phyloP scores from a whole-genome alignment of 2,329 filamentous ascomycete genomes.

The Westerdykella ornata region DNA sequence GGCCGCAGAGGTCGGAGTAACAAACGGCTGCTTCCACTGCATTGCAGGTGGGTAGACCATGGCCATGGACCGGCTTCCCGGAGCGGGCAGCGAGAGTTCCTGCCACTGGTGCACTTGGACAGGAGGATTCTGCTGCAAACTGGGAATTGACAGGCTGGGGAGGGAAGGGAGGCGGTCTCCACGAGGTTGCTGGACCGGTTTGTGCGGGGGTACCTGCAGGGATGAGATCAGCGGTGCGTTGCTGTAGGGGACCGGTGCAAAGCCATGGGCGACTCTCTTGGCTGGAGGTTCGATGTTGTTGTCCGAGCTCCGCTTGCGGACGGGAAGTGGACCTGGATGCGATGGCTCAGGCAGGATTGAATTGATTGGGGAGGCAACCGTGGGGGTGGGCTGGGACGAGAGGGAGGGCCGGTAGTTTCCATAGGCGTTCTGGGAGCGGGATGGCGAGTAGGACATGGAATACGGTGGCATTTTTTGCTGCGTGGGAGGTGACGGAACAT shows the following conservation, averaged over 20 bases:
- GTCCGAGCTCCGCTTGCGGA: constrained; percentile 53
- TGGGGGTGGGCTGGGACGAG: constrained; percentile 38
- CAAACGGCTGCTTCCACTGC: constrained; percentile 45
- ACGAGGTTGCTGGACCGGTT: constrained; percentile 30
- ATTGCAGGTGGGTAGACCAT: constrained; percentile 61
- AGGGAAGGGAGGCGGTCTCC: constrained; percentile 56
- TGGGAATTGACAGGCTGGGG: constrained; percentile 64
- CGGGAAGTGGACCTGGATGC: constrained; percentile 25
- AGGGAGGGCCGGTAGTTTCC: constrained; percentile 16
- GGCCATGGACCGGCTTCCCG: constrained; percentile 65
- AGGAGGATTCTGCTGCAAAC: constrained; percentile 33
- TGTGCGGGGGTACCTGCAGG: constrained; percentile 29
- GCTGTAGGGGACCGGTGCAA: constrained; percentile 32
- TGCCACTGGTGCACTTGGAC: constrained; percentile 37
- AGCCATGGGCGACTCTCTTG: constrained; percentile 45
- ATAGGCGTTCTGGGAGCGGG: constrained; percentile 32
- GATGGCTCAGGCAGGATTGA: constrained; percentile 23
- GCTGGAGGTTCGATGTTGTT: constrained; percentile 49
- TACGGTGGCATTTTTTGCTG: constrained; percentile 41
- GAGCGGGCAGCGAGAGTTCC: constrained; percentile 42
- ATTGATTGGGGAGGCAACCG: constrained; percentile 41
- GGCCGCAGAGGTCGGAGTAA: constrained; percentile 29
- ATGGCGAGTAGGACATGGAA: constrained; percentile 37
- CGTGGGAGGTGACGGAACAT: constrained; percentile 46
- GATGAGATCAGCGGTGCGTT: constrained; percentile 32